A percentile compares a stretch with the other conserved stretches of the same genome.
These are phyloP conservation scores for Neurospora discreta DNA, from an alignment of 495 filamentous ascomycete species.

Conservation along the genomic window DNA sequence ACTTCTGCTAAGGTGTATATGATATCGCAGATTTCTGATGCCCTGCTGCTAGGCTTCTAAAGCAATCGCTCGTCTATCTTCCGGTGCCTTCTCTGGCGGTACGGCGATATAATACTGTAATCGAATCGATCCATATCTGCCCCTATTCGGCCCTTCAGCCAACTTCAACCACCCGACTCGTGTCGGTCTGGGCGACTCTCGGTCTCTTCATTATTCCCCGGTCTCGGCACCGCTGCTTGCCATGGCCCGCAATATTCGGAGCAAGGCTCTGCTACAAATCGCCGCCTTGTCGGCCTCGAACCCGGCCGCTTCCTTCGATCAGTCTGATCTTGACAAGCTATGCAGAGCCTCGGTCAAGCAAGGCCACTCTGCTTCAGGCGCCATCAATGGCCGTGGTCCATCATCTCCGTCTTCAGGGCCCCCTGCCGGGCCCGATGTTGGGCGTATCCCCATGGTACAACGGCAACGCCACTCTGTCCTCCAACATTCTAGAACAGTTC, in stretches of 20 bases:
- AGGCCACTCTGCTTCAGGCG: slow-evolving; percentile 17
- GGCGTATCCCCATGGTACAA: slow-evolving; percentile 41
- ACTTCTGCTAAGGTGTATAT: not conserved
- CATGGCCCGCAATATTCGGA: slow-evolving; percentile 46
- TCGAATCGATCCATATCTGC: not conserved
- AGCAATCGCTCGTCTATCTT: not conserved
- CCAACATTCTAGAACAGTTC: not conserved
- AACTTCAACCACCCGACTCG: not conserved
- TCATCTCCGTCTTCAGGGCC: slow-evolving; percentile 2
- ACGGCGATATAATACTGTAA: not conserved
- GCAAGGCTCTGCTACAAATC: slow-evolving; percentile 59
- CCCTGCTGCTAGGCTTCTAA: not conserved
- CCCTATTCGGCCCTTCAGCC: not conserved
- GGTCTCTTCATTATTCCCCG: not conserved
- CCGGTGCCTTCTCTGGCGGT: not conserved
- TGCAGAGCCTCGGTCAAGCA: slow-evolving; percentile 41
- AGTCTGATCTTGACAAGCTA: slow-evolving; percentile 53
- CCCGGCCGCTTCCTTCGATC: slow-evolving; percentile 38
- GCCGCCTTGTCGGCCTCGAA: slow-evolving; percentile 49
- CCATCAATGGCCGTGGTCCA: slow-evolving; percentile 22
- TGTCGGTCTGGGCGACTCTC: not conserved
- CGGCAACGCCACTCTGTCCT: not conserved
- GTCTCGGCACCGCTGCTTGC: not conserved
- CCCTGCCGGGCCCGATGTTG: slow-evolving; percentile 20
- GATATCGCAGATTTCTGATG: not conserved